phyloP scores from a whole-genome alignment of 768 basidiomycete genomes.

The Boletus rex-veris region DNA sequence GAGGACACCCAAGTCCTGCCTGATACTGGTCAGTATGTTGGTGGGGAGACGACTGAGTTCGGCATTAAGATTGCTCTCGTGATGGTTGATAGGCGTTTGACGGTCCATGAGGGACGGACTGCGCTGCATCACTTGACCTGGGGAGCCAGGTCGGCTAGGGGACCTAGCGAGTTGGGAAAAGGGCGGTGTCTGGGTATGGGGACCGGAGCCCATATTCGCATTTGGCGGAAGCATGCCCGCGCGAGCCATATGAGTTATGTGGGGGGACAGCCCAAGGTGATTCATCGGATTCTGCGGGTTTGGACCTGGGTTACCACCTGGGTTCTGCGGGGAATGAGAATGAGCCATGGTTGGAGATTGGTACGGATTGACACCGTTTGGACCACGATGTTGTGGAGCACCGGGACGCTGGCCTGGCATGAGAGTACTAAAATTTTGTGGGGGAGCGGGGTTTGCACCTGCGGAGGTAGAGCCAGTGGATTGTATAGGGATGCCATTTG shows the following conservation, averaged over 20 bases:
- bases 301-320: conserved; percentile 30
- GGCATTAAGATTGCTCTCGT: conserved; percentile 30
- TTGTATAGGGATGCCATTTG: conserved; percentile 43
- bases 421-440: conserved; percentile 33
- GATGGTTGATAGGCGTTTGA: conserved; percentile 36
- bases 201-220: conserved; percentile 36
- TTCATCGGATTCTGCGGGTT: conserved; percentile 40
- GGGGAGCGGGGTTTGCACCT: conserved; percentile 31
- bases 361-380: conserved; percentile 49
- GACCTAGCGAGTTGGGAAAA: conserved; percentile 50
- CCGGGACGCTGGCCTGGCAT: conserved; percentile 33
- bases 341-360: conserved; percentile 64
- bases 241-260: conserved; percentile 42
- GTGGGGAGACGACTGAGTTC: conserved; percentile 45
- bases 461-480: conserved; percentile 23
- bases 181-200: conserved; percentile 38
- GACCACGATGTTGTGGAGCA: conserved; percentile 39
- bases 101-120: conserved; percentile 58
- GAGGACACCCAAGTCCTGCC: conserved; percentile 40
- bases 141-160: conserved; percentile 58
- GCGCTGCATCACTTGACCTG: conserved; percentile 46
- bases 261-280: conserved; percentile 52
- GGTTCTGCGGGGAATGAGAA: conserved; percentile 56
- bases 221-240: conserved; percentile 50
- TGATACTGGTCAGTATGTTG: conserved; percentile 32